These are phyloP conservation scores for Gnaphalium uliginosum DNA, from an alignment of 129 eudicot species.

Conservation along the genomic window DNA sequence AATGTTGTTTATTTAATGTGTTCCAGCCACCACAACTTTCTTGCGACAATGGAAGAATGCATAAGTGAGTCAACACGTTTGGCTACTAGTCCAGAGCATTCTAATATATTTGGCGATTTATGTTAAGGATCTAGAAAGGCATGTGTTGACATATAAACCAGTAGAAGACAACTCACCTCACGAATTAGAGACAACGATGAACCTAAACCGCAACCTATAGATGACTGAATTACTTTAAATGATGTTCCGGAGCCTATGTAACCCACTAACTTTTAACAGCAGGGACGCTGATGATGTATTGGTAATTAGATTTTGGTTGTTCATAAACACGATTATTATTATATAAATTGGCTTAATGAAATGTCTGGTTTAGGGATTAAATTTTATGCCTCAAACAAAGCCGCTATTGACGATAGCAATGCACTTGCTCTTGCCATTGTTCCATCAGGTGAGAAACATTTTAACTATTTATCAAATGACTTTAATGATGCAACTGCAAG, in stretches of 20 bases:
- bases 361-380: constrained; percentile 59
- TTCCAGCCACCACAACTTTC: constrained; percentile 97
- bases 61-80: constrained; percentile 89
- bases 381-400: constrained; percentile 48
- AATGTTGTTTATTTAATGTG: constrained; percentile 12
- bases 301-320: constrained; percentile 39
- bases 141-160: constrained; percentile 73
- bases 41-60: constrained; percentile 95
- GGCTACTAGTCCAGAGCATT: constrained; percentile 63
- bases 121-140: constrained; percentile 93
- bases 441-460: constrained; percentile 62
- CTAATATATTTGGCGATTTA: no score
- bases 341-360: neutral
- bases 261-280: constrained; percentile 47
- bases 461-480: neutral
- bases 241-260: constrained; percentile 41
- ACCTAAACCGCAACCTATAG: constrained; percentile 40
- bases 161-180: constrained; percentile 53
- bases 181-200: constrained; percentile 66
- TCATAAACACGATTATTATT: neutral
- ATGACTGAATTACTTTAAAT: constrained; percentile 42
- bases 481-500: neutral
- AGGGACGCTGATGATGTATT: constrained; percentile 72
- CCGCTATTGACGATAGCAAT: constrained; percentile 84
- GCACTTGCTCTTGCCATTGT: constrained; percentile 92